These are phyloP conservation scores for Pseudoscleropodium purum DNA, from an alignment of 225 moss, liverwort and hornwort species.

Conservation along the genomic window DNA sequence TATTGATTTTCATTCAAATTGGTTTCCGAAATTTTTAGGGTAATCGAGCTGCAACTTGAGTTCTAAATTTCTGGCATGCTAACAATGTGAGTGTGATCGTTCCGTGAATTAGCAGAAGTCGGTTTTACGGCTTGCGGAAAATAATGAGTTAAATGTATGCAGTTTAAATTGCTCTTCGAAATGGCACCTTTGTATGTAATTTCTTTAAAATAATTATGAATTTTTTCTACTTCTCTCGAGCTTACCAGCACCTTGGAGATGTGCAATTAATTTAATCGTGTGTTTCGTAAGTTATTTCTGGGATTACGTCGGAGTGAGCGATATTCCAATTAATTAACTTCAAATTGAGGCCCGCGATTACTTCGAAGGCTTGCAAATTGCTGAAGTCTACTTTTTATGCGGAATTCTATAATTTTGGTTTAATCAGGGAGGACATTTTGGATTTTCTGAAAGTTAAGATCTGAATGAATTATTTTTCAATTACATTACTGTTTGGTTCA, in stretches of 20 bases:
- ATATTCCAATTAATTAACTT: not conserved
- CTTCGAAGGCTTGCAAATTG: not conserved
- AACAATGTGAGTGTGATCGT: not conserved
- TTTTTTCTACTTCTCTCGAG: not conserved
- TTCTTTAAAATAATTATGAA: too few relatives aligned
- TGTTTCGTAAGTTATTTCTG: not conserved
- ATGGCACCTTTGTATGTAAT: not conserved
- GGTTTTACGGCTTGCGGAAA: not conserved
- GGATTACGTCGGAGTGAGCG: not conserved
- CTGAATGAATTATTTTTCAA: not conserved
- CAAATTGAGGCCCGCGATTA: not conserved
- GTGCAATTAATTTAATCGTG: not conserved
- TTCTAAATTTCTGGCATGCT: not conserved
- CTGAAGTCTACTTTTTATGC: not conserved
- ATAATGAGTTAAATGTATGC: not conserved
- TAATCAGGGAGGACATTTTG: not conserved
- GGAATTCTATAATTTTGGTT: not conserved
- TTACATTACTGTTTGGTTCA: not conserved
- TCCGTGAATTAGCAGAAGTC: not conserved
- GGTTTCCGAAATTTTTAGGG: not conserved
- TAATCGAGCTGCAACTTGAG: not conserved
- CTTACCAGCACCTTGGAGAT: not conserved
- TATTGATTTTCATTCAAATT: not conserved
- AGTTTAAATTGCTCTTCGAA: not conserved
- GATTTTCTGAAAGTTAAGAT: not conserved